Percentiles rank a stretch among this genome's conserved stretches.
Evolutionary conservation across 2,329 filamentous ascomycete species (phyloP).

Genomic region (Karstenula rhodostoma): DNA sequence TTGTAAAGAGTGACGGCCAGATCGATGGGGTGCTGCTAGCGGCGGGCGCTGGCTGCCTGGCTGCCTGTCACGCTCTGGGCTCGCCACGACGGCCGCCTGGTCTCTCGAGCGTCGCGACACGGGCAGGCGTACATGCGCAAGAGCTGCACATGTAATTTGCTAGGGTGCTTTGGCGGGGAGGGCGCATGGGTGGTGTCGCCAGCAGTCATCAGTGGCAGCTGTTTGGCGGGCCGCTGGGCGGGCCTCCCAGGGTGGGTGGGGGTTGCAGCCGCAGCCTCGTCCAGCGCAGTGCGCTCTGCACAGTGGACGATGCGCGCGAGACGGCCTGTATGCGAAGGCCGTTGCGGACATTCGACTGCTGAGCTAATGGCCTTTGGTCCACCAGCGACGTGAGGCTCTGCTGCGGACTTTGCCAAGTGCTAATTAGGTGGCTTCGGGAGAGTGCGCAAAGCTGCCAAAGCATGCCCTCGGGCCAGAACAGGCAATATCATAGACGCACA

Average conservation of each 20-base stretch:
- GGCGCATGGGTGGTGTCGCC: background rate
- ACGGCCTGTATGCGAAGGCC: slow-evolving; percentile 9
- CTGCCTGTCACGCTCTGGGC: slow-evolving; percentile 9
- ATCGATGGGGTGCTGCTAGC: background rate
- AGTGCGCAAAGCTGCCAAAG: background rate
- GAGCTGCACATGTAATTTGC: slow-evolving; percentile 5
- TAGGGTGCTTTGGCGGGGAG: slow-evolving; percentile 5
- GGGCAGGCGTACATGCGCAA: slow-evolving; percentile 2
- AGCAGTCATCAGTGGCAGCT: too few species aligned
- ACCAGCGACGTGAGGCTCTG: slow-evolving; percentile 6
- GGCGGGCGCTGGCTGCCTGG: slow-evolving; percentile 2
- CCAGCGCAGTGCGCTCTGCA: slow-evolving; percentile 11
- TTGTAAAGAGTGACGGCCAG: slow-evolving; percentile 9
- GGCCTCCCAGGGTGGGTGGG: slow-evolving; percentile 2
- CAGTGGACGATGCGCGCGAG: slow-evolving; percentile 17
- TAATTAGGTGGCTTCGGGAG: slow-evolving; percentile 22
- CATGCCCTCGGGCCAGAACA: slow-evolving; percentile 19
- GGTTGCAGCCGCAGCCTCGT: slow-evolving; percentile 19
- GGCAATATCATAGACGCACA: slow-evolving; percentile 23
- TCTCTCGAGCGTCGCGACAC: background rate
- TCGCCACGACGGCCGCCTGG: background rate
- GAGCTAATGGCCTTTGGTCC: slow-evolving; percentile 4
- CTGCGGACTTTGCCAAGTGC: slow-evolving; percentile 12
- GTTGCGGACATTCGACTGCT: slow-evolving; percentile 17
- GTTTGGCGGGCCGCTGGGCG: slow-evolving; percentile 2